A percentile compares a stretch with the other conserved stretches of the same genome.
Evolutionary conservation across 2,329 filamentous ascomycete genomes (phyloP).

Genomic region (Thelonectria olida): DNA sequence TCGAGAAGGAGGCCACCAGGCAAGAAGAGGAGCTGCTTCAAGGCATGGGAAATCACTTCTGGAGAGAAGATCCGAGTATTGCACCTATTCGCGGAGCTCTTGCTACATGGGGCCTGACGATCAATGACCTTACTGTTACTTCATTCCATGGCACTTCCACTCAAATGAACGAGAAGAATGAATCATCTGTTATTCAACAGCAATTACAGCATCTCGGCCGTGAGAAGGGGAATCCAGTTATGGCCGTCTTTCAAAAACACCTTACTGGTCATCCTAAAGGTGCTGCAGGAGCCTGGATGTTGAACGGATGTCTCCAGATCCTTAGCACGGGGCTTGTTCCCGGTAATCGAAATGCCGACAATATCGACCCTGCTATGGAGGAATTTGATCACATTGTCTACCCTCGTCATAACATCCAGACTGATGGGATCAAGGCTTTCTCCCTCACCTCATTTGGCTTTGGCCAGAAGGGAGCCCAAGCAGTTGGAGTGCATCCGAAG

Average conservation of each 20-base stretch:
- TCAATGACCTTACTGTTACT: conserved; percentile 93
- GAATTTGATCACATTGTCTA: conserved; percentile 98
- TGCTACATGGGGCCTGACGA: conserved; percentile 96
- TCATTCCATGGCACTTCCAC: conserved; percentile 99
- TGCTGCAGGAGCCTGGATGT: conserved; percentile 99
- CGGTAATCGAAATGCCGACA: conserved; percentile 97
- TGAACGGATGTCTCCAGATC: conserved; percentile 97
- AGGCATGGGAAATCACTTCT: conserved; percentile 98
- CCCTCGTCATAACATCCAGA: conserved; percentile 93
- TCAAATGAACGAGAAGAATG: conserved; percentile 99
- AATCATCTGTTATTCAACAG: conserved; percentile 97
- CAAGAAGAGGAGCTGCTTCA: conserved; percentile 95
- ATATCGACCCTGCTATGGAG: conserved; percentile 95
- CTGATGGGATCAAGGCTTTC: conserved; percentile 98
- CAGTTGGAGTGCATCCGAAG: conserved; percentile 94
- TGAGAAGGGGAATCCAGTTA: conserved; percentile 92
- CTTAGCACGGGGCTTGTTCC: conserved; percentile 94
- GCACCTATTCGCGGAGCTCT: conserved; percentile 95
- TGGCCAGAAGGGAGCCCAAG: conserved; percentile 98
- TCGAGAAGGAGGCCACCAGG: conserved; percentile 83
- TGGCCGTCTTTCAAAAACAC: conserved; percentile 99
- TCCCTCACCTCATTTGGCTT: conserved; percentile 99
- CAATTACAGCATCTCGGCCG: conserved; percentile 95
- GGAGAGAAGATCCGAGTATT: conserved; percentile 94
- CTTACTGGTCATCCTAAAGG: conserved; percentile 99